Conservation (phyloP, 495 filamentous ascomycete genomes). For the Tuber magnatum region DNA sequence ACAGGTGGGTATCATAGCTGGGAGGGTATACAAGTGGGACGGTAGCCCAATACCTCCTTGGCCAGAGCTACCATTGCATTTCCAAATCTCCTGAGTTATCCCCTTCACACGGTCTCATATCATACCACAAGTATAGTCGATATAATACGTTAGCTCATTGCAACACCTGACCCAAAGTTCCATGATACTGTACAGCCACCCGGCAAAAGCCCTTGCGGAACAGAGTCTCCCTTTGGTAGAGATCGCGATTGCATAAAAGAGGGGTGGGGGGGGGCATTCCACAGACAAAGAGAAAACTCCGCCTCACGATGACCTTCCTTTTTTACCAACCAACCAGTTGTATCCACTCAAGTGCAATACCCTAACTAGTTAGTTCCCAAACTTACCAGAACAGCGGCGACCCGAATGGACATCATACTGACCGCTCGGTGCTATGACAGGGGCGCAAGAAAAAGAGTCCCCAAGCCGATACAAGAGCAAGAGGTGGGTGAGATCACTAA, state of each 20-base stretch:
- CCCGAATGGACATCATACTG: not conserved
- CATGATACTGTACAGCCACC: too few species aligned
- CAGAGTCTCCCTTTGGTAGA: not conserved
- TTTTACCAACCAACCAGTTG: not conserved
- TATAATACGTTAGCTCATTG: too few species aligned
- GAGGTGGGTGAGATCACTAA: not conserved
- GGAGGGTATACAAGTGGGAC: too few species aligned
- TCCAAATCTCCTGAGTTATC: not conserved
- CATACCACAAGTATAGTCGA: too few species aligned
- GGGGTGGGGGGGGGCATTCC: not conserved
- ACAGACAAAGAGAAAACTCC: not conserved
- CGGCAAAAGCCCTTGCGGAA: not conserved
- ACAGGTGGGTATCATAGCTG: too few species aligned
- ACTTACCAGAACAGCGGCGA: not conserved
- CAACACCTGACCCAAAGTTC: too few species aligned
- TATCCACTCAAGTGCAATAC: not conserved
- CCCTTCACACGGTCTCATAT: not conserved
- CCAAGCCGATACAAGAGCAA: not conserved
- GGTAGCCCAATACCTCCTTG: too few species aligned
- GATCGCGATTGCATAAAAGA: not conserved
- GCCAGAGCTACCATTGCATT: too few species aligned
- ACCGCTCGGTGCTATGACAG: not conserved
- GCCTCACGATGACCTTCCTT: not conserved
- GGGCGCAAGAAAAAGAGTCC: not conserved
- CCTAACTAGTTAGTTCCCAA: not conserved